Percentiles rank a stretch among this genome's conserved stretches.
Conservation (phyloP, 148 eudicot genomes). For the Camellia lanceoleosa region DNA sequence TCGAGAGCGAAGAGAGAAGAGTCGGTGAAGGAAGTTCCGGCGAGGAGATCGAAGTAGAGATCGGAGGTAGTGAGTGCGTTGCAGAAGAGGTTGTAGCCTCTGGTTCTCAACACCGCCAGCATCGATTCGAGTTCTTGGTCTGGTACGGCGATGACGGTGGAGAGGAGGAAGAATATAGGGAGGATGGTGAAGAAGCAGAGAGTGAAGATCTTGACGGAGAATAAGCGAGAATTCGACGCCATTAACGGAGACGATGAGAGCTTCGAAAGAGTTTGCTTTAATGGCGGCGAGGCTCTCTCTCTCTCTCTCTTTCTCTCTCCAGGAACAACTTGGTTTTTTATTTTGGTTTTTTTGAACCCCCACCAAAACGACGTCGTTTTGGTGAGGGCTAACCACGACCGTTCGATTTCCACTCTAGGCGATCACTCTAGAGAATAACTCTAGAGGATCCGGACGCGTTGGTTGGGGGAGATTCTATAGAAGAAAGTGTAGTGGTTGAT, state of each 20-base stretch:
- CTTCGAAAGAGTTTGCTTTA: not conserved
- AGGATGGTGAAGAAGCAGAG: not conserved
- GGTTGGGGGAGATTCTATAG: no score
- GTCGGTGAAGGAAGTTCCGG: constrained; percentile 20
- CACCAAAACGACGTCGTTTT: no score
- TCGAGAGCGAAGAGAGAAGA: constrained; percentile 22
- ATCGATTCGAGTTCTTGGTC: constrained; percentile 11
- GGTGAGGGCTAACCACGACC: no score
- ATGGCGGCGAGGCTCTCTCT: not conserved
- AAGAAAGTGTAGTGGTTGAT: no score
- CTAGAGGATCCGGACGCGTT: no score
- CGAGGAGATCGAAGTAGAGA: constrained; percentile 13
- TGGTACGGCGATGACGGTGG: constrained; percentile 14
- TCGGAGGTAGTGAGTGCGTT: constrained; percentile 29
- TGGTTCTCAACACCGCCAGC: constrained; percentile 11
- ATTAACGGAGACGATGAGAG: not conserved
- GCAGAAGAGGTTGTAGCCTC: constrained; percentile 26
- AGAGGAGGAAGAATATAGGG: not conserved
- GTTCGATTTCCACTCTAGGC: no score
- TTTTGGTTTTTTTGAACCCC: no score
- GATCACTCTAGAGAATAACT: no score
- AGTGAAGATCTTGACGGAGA: not conserved
- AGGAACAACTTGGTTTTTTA: no score
- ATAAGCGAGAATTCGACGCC: not conserved
- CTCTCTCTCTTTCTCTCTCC: no score